Evolutionary conservation across 768 basidiomycete genomes (phyloP), one percentile per base, ranked within the genome.

Genomic region (Mrakia blollopis): DNA sequence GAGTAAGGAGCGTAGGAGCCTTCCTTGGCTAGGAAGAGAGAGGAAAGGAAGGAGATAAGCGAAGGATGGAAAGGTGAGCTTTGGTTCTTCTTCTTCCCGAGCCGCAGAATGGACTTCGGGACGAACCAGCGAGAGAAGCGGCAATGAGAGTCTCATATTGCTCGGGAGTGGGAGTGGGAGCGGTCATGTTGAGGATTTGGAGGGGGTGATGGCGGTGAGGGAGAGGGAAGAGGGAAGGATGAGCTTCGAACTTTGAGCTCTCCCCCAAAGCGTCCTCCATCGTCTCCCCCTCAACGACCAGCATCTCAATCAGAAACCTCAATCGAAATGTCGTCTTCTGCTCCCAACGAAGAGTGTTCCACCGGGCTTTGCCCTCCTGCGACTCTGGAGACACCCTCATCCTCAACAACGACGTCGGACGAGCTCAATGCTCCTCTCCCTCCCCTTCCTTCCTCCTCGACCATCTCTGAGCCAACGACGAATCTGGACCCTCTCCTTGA

Each of bases 1-100:
- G 93, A 94, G 84, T 97, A 98, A 0, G 89, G 92, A 47, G 85
- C 88, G 83, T 97, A 95, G 0, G 91, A 87, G 44, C 87, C 85
- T 78, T 90, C 85, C 82, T 83, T 78, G n/a, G 85, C 86, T 86
- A 35, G 39, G 61, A 39, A 32, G 14, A 28, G 23, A 30, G 35
- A 23, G 52, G 37, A 10, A 25, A 44, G 44, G 65, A 39, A 50
- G 47, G 47, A 50, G 47, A 50, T 50, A 50, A 50, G 47, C 16
- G 47, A 47, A 16, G 44, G n/a, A 41, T 30, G 25, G 67, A 16
- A 16, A 13, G n/a, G 75, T 61, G 50, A 76, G 28, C 28, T 37
- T 47, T 32, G 30, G 0, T 41, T 8, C 28, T 44, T 28, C 30
- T 2, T 21, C 32, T 37, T 18, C 7, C 32, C 44, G 60, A 13